Percentiles rank a stretch among this genome's conserved stretches.
Conservation (phyloP, 2,329 filamentous ascomycete genomes). For the Diplodia sapinea region DNA sequence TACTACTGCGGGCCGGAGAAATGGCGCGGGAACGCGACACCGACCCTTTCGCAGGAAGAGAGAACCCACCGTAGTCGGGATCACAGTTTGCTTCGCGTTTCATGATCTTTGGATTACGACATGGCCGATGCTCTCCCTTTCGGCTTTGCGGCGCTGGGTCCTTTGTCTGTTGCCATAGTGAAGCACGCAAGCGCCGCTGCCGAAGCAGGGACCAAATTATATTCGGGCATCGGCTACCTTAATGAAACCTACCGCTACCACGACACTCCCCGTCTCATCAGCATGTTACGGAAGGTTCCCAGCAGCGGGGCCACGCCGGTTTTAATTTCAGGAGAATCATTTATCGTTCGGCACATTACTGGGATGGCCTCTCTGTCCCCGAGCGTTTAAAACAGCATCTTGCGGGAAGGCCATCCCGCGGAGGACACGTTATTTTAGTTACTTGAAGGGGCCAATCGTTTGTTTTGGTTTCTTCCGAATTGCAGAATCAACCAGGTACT, state of each 20-base stretch:
- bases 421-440: slow-evolving; percentile 20
- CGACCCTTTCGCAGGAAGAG: slow-evolving; percentile 35
- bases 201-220: slow-evolving; percentile 14
- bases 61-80: slow-evolving; percentile 8
- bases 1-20: slow-evolving; percentile 47
- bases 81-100: neutral
- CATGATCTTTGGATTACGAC: slow-evolving; percentile 9
- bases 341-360: slow-evolving; percentile 26
- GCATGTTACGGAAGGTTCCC: slow-evolving; percentile 3
- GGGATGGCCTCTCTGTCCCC: slow-evolving; percentile 8
- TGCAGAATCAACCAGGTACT: slow-evolving; percentile 36
- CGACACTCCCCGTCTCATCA: slow-evolving; percentile 22
- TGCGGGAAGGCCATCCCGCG: slow-evolving; percentile 5
- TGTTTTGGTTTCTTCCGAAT: slow-evolving; percentile 6
- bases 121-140: slow-evolving; percentile 21
- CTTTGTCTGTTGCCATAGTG: neutral
- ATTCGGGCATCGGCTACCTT: slow-evolving; percentile 18
- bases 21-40: slow-evolving; percentile 44
- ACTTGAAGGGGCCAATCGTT: slow-evolving; percentile 1
- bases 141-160: neutral
- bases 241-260: slow-evolving; percentile 2
- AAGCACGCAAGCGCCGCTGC: neutral
- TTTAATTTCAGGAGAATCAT: slow-evolving; percentile 18
- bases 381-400: slow-evolving; percentile 1
- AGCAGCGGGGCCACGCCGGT: neutral